Evolutionary conservation across 805 yeast genomes (phyloP), one percentile per base, ranked within the genome.

Genomic region (Spathaspora sp.): DNA sequence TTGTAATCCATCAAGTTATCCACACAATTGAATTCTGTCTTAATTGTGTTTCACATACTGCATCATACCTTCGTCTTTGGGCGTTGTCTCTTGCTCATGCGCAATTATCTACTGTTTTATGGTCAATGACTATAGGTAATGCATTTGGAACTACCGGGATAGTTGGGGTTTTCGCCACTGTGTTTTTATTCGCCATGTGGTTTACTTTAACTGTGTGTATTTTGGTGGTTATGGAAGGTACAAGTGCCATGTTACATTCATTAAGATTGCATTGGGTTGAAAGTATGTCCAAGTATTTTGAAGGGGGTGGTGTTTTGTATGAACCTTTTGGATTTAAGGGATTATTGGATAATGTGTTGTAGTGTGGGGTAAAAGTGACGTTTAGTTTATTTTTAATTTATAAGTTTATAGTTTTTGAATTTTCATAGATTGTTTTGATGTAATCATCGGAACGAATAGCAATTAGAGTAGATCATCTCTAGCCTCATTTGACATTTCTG

Each of bases 251-350:
- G 99, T 80, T 94, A 65, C 99, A 94, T 72, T 87, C 97, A n/a
- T 80, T 94, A 65, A 89, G 99, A 78, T 80, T 94, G 65, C 99
- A 94, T 69, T 94, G 99, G 99, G 99, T 94, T 56, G 99, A 94
- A 75, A 86, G 97, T 26, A 94, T 94, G 99, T 90, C 97, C 55
- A 94, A 94, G 75, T 96, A 87, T 73, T 94, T 92, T 63, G 94
- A 88, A 65, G 99, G 99, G 67, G 98, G 93, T 69, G 99, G 99
- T 54, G 77, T 83, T 58, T 83, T 92, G 5, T 94, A 89, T 66
- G 85, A 81, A 57, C 98, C 99, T n/a, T 94, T 90, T 65, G 80
- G 86, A 3, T 91, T 93, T 55, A 66, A 70, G 46, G 62, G 61
- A n/a, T 64, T 67, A 44, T 61, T 66, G 51, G 62, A 58, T 45